Conservation (phyloP, 495 filamentous ascomycete species). For the Friedmanniomyces endolithicus region DNA sequence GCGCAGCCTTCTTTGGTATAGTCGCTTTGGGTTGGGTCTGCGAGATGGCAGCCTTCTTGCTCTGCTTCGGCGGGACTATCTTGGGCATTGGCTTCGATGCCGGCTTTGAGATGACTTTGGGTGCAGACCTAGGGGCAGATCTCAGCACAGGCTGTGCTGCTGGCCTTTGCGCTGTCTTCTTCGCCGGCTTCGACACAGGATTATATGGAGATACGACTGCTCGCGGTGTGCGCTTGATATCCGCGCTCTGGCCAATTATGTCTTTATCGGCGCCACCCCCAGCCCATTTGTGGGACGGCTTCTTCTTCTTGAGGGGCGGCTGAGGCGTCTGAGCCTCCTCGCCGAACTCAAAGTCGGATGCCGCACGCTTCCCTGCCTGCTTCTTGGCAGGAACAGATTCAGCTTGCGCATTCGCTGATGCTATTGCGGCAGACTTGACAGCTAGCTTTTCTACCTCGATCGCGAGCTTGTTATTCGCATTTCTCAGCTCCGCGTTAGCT, state of each 20-base stretch:
- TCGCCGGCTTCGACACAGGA: neutral
- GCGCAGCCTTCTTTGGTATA: neutral
- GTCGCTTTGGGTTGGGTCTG: neutral
- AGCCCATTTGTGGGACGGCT: slow-evolving; percentile 14
- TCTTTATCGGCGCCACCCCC: slow-evolving; percentile 14
- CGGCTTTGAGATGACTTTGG: neutral
- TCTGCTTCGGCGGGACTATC: neutral
- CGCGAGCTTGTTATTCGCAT: slow-evolving; percentile 1
- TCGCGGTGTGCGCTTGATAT: neutral
- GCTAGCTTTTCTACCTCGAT: slow-evolving; percentile 1
- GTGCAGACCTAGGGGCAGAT: neutral
- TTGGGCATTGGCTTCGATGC: neutral
- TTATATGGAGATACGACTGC: neutral
- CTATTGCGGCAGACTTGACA: neutral
- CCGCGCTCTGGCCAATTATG: slow-evolving; percentile 1
- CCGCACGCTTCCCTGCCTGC: neutral
- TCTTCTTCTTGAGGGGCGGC: slow-evolving; percentile 2
- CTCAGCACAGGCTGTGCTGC: neutral
- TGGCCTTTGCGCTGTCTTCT: neutral
- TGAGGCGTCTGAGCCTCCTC: neutral
- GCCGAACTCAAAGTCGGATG: neutral
- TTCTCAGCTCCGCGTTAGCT: slow-evolving; percentile 5
- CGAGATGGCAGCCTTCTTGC: neutral
- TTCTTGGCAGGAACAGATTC: neutral
- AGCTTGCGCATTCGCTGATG: neutral